Base-by-base conservation (phyloP, 1,284 basidiomycete genomes). In the Apiotrichum mycotoxinovorans region DNA sequence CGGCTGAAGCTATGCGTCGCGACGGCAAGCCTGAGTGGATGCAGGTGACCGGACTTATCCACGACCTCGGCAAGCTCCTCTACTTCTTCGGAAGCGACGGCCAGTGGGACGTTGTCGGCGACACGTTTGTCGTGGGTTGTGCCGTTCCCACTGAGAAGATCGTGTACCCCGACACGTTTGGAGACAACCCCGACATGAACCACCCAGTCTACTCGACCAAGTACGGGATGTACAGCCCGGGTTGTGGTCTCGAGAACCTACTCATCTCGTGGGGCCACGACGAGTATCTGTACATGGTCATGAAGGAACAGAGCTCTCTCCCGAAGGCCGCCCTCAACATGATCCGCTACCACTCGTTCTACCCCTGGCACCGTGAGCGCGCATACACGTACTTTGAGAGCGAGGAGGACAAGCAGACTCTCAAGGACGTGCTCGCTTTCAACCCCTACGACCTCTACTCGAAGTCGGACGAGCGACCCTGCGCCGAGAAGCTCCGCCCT, bases 271-370 rank as follows among this genome's bases (percentile, higher is more conserved):
- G 88, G 86, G 90, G 90, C 3, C 89, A 91, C 69, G 90, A 91
- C 69, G 89, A 91, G 51, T 69, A 67, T 57, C 60, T 69, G 25
- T 68, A 67, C 56, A 50, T 61, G 43, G 54, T 71, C 46, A 57
- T 58, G 54, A 65, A 65, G 53, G 37, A 53, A 26, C 64, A 66
- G 51, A 72, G 70, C 8, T 62, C 58, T 14, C 84, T 95, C 0
- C 91, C 91, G 0, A 82, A 83, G 53, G 90, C 89, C 66, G 91
- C 83, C 0, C 81, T 95, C 38, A 85, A 87, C 27, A 95, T 95
- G 91, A 91, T 95, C 70, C 85, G 91, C 26, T 94, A 90, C 76
- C 91, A 95, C 79, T 89, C 87, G 66, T 94, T 94, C 81, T 94
- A 94, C 79, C 91, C 91, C n/a, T 93, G 90, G 89, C 89, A 91